phyloP scores from a whole-genome alignment of 495 filamentous ascomycete species.

The Lasiosphaeris hirsuta region DNA sequence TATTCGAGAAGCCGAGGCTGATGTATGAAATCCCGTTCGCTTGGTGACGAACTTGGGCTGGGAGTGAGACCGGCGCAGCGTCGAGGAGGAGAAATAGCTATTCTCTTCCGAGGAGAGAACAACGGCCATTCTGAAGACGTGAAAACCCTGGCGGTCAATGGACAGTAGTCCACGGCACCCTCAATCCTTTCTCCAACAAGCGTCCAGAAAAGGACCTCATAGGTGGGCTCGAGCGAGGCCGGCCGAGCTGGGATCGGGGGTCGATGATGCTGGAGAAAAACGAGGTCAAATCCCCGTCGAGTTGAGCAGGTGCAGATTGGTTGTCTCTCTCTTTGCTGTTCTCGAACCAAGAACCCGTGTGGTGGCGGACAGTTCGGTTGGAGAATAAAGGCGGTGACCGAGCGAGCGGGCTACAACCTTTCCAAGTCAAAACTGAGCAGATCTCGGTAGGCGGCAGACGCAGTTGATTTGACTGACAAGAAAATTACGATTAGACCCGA shows the following conservation, averaged over 20 bases:
- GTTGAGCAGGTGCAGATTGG: not conserved
- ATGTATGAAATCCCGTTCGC: slow-evolving; percentile 36
- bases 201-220: slow-evolving; percentile 23
- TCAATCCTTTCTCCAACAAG: slow-evolving; percentile 30
- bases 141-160: slow-evolving; percentile 17
- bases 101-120: slow-evolving; percentile 45
- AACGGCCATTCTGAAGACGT: slow-evolving; percentile 40
- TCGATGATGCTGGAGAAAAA: not conserved
- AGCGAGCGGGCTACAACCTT: slow-evolving; percentile 2
- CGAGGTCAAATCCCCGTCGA: not conserved
- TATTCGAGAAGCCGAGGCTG: slow-evolving; percentile 42
- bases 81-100: slow-evolving; percentile 40
- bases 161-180: slow-evolving; percentile 29
- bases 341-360: not conserved
- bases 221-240: slow-evolving; percentile 11
- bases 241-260: not conserved
- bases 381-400: slow-evolving; percentile 26
- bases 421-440: slow-evolving; percentile 3
- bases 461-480: slow-evolving; percentile 1
- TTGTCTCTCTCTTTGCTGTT: slow-evolving; percentile 9
- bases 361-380: slow-evolving; percentile 18
- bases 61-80: slow-evolving; percentile 47
- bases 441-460: no score
- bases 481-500: slow-evolving; percentile 21
- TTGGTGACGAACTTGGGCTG: slow-evolving; percentile 42